Conservation (phyloP, 192 early-diverging fungal species). For the Coemansia biformis region DNA sequence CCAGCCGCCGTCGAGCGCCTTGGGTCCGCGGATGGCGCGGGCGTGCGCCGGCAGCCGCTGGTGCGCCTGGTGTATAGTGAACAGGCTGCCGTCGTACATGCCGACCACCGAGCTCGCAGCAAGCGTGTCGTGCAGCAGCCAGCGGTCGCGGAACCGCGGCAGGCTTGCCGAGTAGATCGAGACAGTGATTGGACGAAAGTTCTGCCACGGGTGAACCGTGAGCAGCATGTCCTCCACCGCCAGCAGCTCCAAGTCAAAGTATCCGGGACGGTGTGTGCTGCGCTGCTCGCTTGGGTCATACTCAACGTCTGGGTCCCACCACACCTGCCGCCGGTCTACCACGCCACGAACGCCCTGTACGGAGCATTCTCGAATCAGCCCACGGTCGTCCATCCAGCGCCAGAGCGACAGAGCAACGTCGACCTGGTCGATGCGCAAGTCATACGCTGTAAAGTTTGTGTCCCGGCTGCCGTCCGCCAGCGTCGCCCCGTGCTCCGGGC, state of each 20-base stretch:
- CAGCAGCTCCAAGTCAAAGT: constrained; percentile 81
- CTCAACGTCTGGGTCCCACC: constrained; percentile 61
- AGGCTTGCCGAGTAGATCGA: constrained; percentile 83
- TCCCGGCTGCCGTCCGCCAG: constrained; percentile 46
- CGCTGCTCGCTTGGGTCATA: constrained; percentile 60
- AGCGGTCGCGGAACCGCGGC: constrained; percentile 81
- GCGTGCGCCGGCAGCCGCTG: constrained; percentile 42
- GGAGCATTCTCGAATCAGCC: constrained; percentile 72
- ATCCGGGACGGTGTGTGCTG: constrained; percentile 60
- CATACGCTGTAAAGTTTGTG: constrained; percentile 84
- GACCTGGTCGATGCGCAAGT: constrained; percentile 71
- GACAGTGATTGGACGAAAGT: constrained; percentile 81
- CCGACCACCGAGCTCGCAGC: constrained; percentile 85
- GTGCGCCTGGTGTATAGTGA: constrained; percentile 86
- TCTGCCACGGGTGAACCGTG: constrained; percentile 67
- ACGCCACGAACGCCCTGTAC: constrained; percentile 86
- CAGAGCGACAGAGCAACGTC: constrained; percentile 81
- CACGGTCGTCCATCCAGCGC: constrained; percentile 84
- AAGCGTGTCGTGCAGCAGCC: constrained; percentile 86
- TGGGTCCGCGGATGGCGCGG: not conserved
- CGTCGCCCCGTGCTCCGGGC: constrained; percentile 39
- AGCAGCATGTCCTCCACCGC: constrained; percentile 82
- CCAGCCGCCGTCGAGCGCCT: not conserved
- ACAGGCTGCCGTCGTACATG: constrained; percentile 91
- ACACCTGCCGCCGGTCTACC: constrained; percentile 75